Evolutionary conservation across 169 alveolate species (phyloP).

Genomic region (Plasmodium adleri): DNA sequence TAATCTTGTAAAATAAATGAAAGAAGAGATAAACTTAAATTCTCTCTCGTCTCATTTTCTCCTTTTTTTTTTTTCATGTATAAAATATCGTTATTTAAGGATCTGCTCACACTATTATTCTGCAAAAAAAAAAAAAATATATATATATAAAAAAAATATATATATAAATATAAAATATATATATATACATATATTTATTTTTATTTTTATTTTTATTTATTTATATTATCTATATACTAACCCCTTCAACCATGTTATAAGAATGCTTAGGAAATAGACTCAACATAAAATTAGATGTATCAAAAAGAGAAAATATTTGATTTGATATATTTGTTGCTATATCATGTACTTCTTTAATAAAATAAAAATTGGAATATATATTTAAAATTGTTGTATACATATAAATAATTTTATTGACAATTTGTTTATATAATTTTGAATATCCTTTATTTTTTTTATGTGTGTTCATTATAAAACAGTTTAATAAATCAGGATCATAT

Average conservation of each 20-base stretch:
- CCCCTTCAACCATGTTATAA: slow-evolving; percentile 30
- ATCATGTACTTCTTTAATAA: slow-evolving; percentile 17
- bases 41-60: slow-evolving; percentile 36
- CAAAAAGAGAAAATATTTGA: slow-evolving; percentile 60
- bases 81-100: slow-evolving; percentile 41
- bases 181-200: background rate
- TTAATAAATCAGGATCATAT: background rate
- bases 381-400: slow-evolving; percentile 27
- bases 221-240: background rate
- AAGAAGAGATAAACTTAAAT: slow-evolving; percentile 29
- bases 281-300: slow-evolving; percentile 21
- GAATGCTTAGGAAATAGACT: slow-evolving; percentile 33
- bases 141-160: background rate
- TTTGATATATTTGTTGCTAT: slow-evolving; percentile 28
- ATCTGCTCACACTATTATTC: slow-evolving; percentile 49
- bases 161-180: background rate
- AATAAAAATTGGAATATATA: background rate
- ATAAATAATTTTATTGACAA: slow-evolving; percentile 27
- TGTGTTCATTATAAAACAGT: too few relatives aligned
- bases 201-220: too few relatives aligned
- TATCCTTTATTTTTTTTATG: background rate
- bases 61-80: slow-evolving; percentile 12
- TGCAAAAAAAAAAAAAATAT: slow-evolving; percentile 7
- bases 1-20: slow-evolving; percentile 15
- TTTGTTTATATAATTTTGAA: slow-evolving; percentile 23